These are phyloP conservation scores for Beta macrorhiza DNA, from an alignment of 179 eudicot genomes.

Conservation along the genomic window DNA sequence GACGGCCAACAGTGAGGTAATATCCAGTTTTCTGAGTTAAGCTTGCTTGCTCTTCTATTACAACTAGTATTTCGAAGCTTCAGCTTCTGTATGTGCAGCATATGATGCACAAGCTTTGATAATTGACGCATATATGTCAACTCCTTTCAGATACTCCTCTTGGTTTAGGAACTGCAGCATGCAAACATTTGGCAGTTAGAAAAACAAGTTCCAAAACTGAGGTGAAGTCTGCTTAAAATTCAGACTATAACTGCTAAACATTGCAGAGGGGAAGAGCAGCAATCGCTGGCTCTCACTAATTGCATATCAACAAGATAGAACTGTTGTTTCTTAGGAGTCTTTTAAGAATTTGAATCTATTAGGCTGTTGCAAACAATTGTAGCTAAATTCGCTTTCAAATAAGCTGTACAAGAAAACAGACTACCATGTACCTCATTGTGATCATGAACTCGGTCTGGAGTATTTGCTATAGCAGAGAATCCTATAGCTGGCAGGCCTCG, in stretches of 20 bases:
- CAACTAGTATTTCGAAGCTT: neutral
- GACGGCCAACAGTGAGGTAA: neutral
- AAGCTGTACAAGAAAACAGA: slow-evolving; percentile 5
- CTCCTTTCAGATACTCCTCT: slow-evolving; percentile 73
- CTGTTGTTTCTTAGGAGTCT: no score
- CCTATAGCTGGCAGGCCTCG: slow-evolving; percentile 72
- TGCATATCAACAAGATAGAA: neutral
- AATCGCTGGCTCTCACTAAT: neutral
- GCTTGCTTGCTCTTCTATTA: neutral
- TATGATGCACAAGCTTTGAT: slow-evolving; percentile 72
- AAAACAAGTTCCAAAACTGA: neutral
- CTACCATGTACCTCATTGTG: slow-evolving; percentile 58
- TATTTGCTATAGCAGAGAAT: slow-evolving; percentile 76
- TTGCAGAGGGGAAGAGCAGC: neutral
- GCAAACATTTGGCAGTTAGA: slow-evolving; percentile 10
- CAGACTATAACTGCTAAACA: neutral
- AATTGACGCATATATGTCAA: slow-evolving; percentile 61
- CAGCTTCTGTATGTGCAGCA: slow-evolving; percentile 24
- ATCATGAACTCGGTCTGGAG: slow-evolving; percentile 72
- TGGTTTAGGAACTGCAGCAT: slow-evolving; percentile 61
- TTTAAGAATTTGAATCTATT: neutral
- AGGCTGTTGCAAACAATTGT: neutral
- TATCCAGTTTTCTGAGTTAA: neutral
- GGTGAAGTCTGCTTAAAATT: neutral
- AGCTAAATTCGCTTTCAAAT: neutral